Evolutionary conservation across 108 stramenopile genomes (phyloP).

Genomic region (Conticribra guillardii): DNA sequence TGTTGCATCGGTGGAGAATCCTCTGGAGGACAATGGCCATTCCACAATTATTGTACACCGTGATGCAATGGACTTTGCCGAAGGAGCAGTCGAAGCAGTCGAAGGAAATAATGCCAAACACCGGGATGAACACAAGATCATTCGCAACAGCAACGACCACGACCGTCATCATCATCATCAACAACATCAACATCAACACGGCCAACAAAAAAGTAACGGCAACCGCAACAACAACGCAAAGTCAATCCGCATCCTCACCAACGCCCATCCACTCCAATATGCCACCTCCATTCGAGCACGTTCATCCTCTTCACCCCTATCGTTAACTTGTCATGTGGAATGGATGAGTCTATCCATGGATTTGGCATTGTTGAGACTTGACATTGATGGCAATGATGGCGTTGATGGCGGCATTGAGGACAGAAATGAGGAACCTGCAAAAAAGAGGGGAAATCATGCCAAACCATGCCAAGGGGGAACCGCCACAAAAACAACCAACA

Average conservation of each 20-base stretch:
- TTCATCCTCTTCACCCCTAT: conserved; percentile 2
- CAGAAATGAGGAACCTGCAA: neutral
- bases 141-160: no score
- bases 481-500: no score
- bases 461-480: no score
- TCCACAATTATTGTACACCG: no score
- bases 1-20: no score
- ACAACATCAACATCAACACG: neutral
- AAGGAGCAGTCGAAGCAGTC: no score
- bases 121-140: no score
- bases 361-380: conserved; percentile 26
- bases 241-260: conserved; percentile 36
- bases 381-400: neutral
- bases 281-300: conserved; percentile 53
- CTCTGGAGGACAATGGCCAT: no score
- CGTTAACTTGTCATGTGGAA: conserved; percentile 15
- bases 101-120: no score
- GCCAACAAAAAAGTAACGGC: neutral
- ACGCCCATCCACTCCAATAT: conserved; percentile 58
- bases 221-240: neutral
- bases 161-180: no score
- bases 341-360: conserved; percentile 30
- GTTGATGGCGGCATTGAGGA: neutral
- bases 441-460: neutral
- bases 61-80: no score